Percentiles rank a stretch among this genome's conserved stretches.
phyloP scores from a whole-genome alignment of 805 yeast genomes.

The Candida cerambycidarum region DNA sequence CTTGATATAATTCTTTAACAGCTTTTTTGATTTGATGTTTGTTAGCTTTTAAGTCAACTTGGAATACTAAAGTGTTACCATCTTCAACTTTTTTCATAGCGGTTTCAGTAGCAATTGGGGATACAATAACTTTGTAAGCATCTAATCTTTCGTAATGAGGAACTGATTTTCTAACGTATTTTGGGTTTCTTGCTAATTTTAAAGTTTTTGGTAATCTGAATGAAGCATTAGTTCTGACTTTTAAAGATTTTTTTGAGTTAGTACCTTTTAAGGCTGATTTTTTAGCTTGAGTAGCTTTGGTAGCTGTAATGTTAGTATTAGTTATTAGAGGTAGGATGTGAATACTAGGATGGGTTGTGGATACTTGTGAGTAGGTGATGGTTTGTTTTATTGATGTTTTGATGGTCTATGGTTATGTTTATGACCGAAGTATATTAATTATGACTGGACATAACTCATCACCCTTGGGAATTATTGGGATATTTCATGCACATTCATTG shows the following conservation, averaged over 20 bases:
- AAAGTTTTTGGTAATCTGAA: slow-evolving; percentile 98
- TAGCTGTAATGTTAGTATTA: slow-evolving; percentile 21
- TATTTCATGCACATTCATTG: too few species aligned
- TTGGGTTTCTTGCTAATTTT: slow-evolving; percentile 90
- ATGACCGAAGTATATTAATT: too few species aligned
- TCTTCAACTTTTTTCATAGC: slow-evolving; percentile 99
- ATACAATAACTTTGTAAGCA: slow-evolving; percentile 88
- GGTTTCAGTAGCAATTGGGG: slow-evolving; percentile 96
- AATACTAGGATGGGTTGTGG: too few species aligned
- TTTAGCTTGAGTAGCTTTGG: slow-evolving; percentile 96
- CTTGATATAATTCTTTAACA: slow-evolving; percentile 96
- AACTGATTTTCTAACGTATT: slow-evolving; percentile 92
- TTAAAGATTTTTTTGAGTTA: slow-evolving; percentile 83
- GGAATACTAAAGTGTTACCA: slow-evolving; percentile 98
- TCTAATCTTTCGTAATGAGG: slow-evolving; percentile 98
- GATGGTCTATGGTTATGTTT: too few species aligned
- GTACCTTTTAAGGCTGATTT: slow-evolving; percentile 98
- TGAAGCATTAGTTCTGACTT: slow-evolving; percentile 92
- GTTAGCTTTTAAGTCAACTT: slow-evolving; percentile 96
- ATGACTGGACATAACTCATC: too few species aligned
- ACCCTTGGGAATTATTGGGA: too few species aligned
- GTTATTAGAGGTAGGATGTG: neutral
- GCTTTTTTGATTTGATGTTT: slow-evolving; percentile 98
- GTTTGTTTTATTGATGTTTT: too few species aligned
- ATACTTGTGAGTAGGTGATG: too few species aligned